Base-by-base conservation (phyloP, 2,329 filamentous ascomycete genomes). In the Pseudogymnoascus sp. region DNA sequence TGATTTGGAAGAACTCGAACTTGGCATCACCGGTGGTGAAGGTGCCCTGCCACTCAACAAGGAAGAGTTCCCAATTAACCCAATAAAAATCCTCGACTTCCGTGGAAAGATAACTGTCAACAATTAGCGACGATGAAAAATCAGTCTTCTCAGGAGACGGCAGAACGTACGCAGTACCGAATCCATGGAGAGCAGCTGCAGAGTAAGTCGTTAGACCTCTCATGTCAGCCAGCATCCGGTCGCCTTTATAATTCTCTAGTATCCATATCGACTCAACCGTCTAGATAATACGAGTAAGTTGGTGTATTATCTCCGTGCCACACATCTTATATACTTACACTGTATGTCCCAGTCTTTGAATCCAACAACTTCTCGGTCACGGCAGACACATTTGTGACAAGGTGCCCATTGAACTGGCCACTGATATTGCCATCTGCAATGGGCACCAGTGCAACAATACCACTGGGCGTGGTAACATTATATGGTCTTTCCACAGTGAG, bases 1-100 rank as follows among this genome's bases (percentile, higher is more conserved):
- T 28, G 9, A 52, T 52, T 15, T 52, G 45, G n/a, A 52, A 52
- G 23, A 52, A 52, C n/a, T 52, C 45, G 6, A 52, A 52, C 45
- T 30, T 52, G 23, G 45, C 23, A 13, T 28, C 26, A 7, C 45
- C 45, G 7, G 45, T 52, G 26, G 30, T 52, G 23, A 52, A 52
- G 45, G 8, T 52, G 23, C 45, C 45, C n/a, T 52, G 45, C 45
- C 45, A 52, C 45, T 52, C 45, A 3, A 52, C 18, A 2, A 52
- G 26, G 45, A 52, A 52, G 1, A 30, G 26, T 13, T 52, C 45
- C 45, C 45, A 52, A 18, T 52, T 52, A 52, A 52, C 26, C 45
- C 45, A 52, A 5, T 52, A 52, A 9, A 52, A 52, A 12, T 30
- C 45, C n/a, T 52, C 45, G 13, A 30, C 45, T 12, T 52, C 45